Conservation (phyloP, 805 yeast genomes). For the Hanseniaspora hatyaiensis region DNA sequence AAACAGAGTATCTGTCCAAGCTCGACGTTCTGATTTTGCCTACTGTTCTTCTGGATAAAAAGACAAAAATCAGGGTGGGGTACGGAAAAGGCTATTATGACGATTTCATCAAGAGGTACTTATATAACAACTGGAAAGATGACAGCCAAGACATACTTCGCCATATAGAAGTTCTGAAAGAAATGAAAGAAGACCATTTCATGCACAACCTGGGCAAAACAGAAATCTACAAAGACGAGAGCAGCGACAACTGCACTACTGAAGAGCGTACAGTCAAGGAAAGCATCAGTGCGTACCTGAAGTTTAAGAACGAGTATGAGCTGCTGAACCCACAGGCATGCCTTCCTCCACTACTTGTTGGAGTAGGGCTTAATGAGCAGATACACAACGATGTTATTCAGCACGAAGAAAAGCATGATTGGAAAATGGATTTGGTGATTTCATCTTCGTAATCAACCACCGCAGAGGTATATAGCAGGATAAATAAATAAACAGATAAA, state of each 20-base stretch:
- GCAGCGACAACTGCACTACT: too few species aligned
- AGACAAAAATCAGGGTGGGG: slow-evolving; percentile 50
- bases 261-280: too few species aligned
- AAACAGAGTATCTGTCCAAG: slow-evolving; percentile 18
- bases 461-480: too few species aligned
- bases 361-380: slow-evolving; percentile 27
- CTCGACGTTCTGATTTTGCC: slow-evolving; percentile 73
- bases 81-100: slow-evolving; percentile 94
- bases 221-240: too few species aligned
- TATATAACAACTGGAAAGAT: slow-evolving; percentile 19
- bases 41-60: slow-evolving; percentile 58
- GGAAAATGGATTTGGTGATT: slow-evolving; percentile 26
- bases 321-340: not conserved
- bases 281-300: slow-evolving; percentile 15
- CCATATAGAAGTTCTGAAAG: not conserved
- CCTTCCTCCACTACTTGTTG: slow-evolving; percentile 24
- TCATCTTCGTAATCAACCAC: too few species aligned
- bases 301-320: not conserved
- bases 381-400: slow-evolving; percentile 21
- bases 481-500: too few species aligned
- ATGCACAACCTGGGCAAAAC: too few species aligned
- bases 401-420: slow-evolving; percentile 26
- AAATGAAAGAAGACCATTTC: slow-evolving; percentile 1
- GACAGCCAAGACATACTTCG: not conserved
- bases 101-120: slow-evolving; percentile 48